Evolutionary conservation across 495 filamentous ascomycete genomes (phyloP).

Genomic region (Ascobolus immersus): DNA sequence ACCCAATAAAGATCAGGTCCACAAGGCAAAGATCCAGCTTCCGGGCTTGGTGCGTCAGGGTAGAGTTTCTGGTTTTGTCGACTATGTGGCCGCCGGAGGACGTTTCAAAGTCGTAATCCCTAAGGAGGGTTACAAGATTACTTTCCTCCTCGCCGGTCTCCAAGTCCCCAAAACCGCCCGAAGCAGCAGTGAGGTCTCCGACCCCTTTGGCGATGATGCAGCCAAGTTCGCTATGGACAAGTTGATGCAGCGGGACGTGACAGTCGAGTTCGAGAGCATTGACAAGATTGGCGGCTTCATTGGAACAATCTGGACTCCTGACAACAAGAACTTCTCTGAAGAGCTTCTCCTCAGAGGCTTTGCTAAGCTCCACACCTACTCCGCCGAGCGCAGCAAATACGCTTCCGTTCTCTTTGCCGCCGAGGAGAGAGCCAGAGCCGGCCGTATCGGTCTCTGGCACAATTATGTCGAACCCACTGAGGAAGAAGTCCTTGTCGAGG

Average conservation of each 20-base stretch:
- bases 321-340: constrained; percentile 91
- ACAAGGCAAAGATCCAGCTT: constrained; percentile 85
- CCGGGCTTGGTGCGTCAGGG: constrained; percentile 67
- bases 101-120: constrained; percentile 84
- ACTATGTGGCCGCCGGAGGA: constrained; percentile 89
- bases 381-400: constrained; percentile 83
- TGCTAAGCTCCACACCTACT: constrained; percentile 76
- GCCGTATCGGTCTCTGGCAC: constrained; percentile 66
- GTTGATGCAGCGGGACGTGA: constrained; percentile 82
- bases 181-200: constrained; percentile 49
- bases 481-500: constrained; percentile 26
- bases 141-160: constrained; percentile 81
- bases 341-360: constrained; percentile 79
- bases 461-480: constrained; percentile 70
- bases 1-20: constrained; percentile 73
- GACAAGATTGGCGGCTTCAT: constrained; percentile 97
- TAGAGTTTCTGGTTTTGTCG: constrained; percentile 80
- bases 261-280: constrained; percentile 81
- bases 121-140: constrained; percentile 80
- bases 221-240: constrained; percentile 68
- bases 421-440: constrained; percentile 66
- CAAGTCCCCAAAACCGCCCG: constrained; percentile 75
- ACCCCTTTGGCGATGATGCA: constrained; percentile 89
- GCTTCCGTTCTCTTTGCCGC: constrained; percentile 66
- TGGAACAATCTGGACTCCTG: constrained; percentile 73